Percentiles rank a stretch among this genome's conserved stretches.
Conservation (phyloP, 2,329 filamentous ascomycete genomes). For the Calonectria fujianensis region DNA sequence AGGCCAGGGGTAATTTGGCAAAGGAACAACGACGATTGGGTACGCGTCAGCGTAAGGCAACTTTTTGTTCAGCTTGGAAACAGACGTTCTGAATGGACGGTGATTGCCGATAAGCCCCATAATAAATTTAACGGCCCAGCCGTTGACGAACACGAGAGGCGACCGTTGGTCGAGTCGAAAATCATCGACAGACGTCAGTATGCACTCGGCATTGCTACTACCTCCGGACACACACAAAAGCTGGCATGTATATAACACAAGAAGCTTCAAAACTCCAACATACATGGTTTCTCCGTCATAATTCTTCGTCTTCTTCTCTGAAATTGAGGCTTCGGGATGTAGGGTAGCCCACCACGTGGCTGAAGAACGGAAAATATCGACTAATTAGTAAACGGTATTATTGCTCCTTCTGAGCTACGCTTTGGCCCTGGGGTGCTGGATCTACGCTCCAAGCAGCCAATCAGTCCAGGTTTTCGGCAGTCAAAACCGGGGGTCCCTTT, state of each 20-base stretch:
- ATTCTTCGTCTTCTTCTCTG: background rate
- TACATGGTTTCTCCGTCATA: background rate
- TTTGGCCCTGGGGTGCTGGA: background rate
- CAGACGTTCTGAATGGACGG: background rate
- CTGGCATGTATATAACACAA: background rate
- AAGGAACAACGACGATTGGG: background rate
- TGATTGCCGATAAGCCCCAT: background rate
- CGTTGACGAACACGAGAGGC: slow-evolving; percentile 2
- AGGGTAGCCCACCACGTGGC: background rate
- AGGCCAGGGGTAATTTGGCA: background rate
- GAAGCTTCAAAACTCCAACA: background rate
- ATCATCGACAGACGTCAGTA: background rate
- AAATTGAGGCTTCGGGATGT: background rate
- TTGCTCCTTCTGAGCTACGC: background rate
- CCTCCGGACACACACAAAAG: too few relatives aligned
- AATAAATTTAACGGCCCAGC: background rate
- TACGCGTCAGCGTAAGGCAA: background rate
- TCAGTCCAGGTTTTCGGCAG: background rate
- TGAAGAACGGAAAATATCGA: background rate
- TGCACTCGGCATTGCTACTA: background rate
- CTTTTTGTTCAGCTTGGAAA: background rate
- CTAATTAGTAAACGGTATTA: background rate
- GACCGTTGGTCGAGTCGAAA: background rate
- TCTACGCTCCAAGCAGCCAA: background rate
- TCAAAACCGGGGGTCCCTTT: background rate